Conservation (phyloP, 768 basidiomycete genomes). For the Scleroderma citrinum region DNA sequence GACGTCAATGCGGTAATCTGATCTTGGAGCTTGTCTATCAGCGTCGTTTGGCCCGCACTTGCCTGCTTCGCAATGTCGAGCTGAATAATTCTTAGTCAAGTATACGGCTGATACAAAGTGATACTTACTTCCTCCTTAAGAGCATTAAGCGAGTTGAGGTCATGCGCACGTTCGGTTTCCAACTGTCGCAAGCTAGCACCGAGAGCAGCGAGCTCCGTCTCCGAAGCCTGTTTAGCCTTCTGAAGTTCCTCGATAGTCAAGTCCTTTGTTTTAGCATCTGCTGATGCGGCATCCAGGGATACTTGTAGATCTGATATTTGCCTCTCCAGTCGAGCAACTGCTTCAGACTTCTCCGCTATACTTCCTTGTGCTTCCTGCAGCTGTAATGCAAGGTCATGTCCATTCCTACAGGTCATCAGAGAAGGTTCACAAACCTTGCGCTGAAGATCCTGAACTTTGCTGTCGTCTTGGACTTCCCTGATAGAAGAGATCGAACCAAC, state of each 20-base stretch:
- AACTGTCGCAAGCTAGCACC: constrained; percentile 37
- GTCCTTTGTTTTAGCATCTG: constrained; percentile 45
- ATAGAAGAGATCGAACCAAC: constrained; percentile 69
- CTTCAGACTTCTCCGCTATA: constrained; percentile 46
- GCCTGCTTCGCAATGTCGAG: constrained; percentile 43
- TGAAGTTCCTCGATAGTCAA: constrained; percentile 42
- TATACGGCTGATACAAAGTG: background rate
- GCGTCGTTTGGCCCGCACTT: constrained; percentile 36
- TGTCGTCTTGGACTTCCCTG: constrained; percentile 59
- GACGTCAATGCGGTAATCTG: constrained; percentile 48
- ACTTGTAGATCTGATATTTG: constrained; percentile 45
- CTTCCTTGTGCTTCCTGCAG: constrained; percentile 53
- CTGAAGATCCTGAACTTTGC: constrained; percentile 51
- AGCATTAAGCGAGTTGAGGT: constrained; percentile 31
- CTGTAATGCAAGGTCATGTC: constrained; percentile 29
- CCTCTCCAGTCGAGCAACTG: constrained; percentile 47
- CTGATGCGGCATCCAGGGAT: constrained; percentile 41
- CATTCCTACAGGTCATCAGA: background rate
- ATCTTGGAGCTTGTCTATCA: constrained; percentile 42
- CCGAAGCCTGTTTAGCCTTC: constrained; percentile 41
- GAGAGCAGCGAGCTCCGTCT: constrained; percentile 41
- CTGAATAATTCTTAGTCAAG: constrained; percentile 30
- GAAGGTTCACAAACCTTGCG: constrained; percentile 40
- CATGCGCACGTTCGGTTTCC: constrained; percentile 22
- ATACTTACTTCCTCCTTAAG: constrained; percentile 47